Percentiles rank a stretch among this genome's conserved stretches.
Conservation (phyloP, 495 filamentous ascomycete species). For the Penicillium cataractarum region DNA sequence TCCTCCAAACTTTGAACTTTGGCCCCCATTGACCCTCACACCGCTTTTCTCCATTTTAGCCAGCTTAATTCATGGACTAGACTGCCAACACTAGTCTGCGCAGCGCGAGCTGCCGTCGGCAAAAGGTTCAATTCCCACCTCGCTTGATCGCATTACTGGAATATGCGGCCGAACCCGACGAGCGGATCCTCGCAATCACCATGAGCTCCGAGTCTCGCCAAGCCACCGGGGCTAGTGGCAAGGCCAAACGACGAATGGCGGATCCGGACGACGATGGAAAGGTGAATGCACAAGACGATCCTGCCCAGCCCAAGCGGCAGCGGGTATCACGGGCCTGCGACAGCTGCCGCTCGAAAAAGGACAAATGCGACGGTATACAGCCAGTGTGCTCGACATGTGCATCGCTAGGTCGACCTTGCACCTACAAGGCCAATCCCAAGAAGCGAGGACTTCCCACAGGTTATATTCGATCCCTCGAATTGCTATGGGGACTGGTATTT, state of each 20-base stretch:
- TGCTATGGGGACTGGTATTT: constrained; percentile 48
- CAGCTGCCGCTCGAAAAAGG: constrained; percentile 65
- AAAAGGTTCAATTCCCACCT: constrained; percentile 38
- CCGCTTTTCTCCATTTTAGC: constrained; percentile 10
- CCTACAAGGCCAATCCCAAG: constrained; percentile 69
- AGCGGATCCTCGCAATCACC: constrained; percentile 44
- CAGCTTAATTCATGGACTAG: constrained; percentile 24
- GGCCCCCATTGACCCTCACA: constrained; percentile 9
- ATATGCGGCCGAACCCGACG: constrained; percentile 37
- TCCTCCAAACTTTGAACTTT: neutral
- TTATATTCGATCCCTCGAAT: constrained; percentile 46
- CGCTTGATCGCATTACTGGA: constrained; percentile 30
- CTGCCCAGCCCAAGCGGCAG: constrained; percentile 43
- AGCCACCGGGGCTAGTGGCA: constrained; percentile 35
- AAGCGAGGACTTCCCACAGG: constrained; percentile 61
- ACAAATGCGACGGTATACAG: constrained; percentile 68
- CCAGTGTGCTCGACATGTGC: constrained; percentile 67
- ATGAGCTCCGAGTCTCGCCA: constrained; percentile 50
- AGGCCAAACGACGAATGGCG: constrained; percentile 41
- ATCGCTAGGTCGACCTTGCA: constrained; percentile 61
- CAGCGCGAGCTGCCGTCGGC: constrained; percentile 32
- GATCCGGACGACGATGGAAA: constrained; percentile 39
- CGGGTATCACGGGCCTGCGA: constrained; percentile 69
- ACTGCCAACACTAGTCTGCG: constrained; percentile 11
- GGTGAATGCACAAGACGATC: constrained; percentile 33